Evolutionary conservation across 2,329 filamentous ascomycete species (phyloP).

Genomic region (Metarhizium guizhouense): DNA sequence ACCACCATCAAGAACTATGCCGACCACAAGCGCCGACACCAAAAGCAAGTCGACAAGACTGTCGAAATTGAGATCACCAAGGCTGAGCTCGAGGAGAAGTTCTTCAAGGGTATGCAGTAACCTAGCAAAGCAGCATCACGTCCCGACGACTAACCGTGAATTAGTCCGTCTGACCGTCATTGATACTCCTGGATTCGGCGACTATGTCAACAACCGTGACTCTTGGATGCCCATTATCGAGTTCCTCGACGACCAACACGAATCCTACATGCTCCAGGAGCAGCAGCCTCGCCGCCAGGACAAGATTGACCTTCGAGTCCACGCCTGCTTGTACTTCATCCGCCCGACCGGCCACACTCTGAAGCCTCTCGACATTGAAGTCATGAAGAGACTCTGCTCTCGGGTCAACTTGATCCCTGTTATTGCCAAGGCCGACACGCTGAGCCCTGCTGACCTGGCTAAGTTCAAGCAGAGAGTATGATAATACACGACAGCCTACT

Average conservation of each 20-base stretch:
- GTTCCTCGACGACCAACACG: conserved; percentile 99
- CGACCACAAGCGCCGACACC: conserved; percentile 97
- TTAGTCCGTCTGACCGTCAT: conserved; percentile 96
- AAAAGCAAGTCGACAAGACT: conserved; percentile 99
- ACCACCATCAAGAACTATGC: conserved; percentile 99
- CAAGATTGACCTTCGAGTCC: conserved; percentile 98
- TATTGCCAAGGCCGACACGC: conserved; percentile 95
- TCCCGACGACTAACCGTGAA: conserved; percentile 10
- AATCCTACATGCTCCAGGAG: conserved; percentile 99
- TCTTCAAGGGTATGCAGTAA: conserved; percentile 80
- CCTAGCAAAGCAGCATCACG: conserved; percentile 2
- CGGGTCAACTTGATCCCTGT: conserved; percentile 98
- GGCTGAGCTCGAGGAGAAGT: conserved; percentile 99
- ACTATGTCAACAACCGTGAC: conserved; percentile 99
- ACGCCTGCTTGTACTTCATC: conserved; percentile 98
- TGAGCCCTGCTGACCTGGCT: conserved; percentile 83
- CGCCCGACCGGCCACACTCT: conserved; percentile 95
- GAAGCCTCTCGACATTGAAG: conserved; percentile 98
- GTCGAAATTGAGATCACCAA: conserved; percentile 99
- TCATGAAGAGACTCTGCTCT: conserved; percentile 98
- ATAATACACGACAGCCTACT: conserved; percentile 7
- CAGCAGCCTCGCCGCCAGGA: conserved; percentile 95
- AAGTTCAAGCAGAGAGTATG: conserved; percentile 92
- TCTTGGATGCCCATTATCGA: conserved; percentile 99
- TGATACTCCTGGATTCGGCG: conserved; percentile 96